Evolutionary conservation across 306 rosid species (phyloP), one percentile per base, ranked within the genome.

Genomic region (Begonia loranthoides): DNA sequence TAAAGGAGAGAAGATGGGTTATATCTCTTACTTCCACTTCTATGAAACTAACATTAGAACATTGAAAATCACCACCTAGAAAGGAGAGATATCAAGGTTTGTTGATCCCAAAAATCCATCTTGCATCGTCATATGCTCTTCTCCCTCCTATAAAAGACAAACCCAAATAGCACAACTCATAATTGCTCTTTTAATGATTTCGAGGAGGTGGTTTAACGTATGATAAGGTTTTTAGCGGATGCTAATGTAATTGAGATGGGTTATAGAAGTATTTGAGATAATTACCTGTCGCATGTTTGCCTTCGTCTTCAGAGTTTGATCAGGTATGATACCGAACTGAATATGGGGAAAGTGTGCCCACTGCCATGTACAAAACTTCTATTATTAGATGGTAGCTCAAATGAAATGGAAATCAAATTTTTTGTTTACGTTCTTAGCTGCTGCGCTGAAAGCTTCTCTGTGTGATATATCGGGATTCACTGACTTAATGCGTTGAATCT

Each of bases 321-420:
- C 79, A 49, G 79, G 76, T 66, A 74, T 70, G 76, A 74, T 67
- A 61, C 79, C 79, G 70, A 74, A 74, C 70, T 74, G 79, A 66
- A 74, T 74, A 63, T 74, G 79, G 54, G 79, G 76, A 62, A 74
- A 74, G 70, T 74, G 79, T 34, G 79, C 79, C 79, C 79, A 74
- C 79, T 74, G 70, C 15, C 0, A 55, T 36, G 17, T 17, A 36
- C 43, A 14, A 36, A 12, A 28, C 9, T 54, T n/a, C n/a, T n/a
- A n/a, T n/a, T n/a, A n/a, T n/a, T 15, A 39, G 46, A 52, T 11
- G 17, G 4, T 13, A 51, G 43, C 13, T 13, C 33, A 15, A 50
- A 50, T 17, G 21, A 59, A 11, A n/a, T 15, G 15, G 46, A 39
- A 55, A 45, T 9, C 1, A 15, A 51, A 70, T 39, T 60, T 67